Base-by-base conservation (phyloP, 1,139 yeast species). In the Blastobotrys serpentis region DNA sequence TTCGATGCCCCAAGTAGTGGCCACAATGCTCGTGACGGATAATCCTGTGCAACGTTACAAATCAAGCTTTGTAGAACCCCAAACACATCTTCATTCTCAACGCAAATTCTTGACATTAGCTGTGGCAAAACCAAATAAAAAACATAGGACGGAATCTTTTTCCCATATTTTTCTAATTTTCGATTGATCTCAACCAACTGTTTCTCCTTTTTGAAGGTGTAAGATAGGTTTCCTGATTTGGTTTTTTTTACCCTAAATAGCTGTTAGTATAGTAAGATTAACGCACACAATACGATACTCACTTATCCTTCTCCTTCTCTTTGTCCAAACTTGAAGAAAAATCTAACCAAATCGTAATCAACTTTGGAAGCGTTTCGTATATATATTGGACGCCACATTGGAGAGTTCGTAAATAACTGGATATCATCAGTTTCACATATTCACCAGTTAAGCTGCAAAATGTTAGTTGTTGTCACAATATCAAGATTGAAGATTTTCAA, bases 41-140 rank as follows among this genome's bases (percentile, higher is more conserved):
- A 92, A 26, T 78, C 75, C 32, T 71, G 67, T 0, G 85, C 74
- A 4, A 89, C 75, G 13, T 73, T 70, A 7, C 77, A 68, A 13
- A 90, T 71, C 17, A 92, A 78, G 14, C 70, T 68, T 43, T 77
- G 71, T 23, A 92, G 72, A 17, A 83, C 67, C 1, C 72, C 74
- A 36, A 76, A 78, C 0, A 94, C 84, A 0, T 74, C 71, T 2
- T 68, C 66, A 56, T 85, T 83, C 1, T 75, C 70, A 59, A 87
- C 95, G 1, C 80, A 73, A 49, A 90, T 75, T 59, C 98, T 75
- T 1, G 97, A 88, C 11, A 92, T 68, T 33, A 94, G 68, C 64
- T 92, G 98, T 0, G 98, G 86, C 23, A 92, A 72, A 0, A 90
- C 95, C 1, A 92, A 77, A 62, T 86, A 90, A 85, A 96, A 87